phyloP scores from a whole-genome alignment of 164 flowering plant genomes.

The Liriodendron chinense region DNA sequence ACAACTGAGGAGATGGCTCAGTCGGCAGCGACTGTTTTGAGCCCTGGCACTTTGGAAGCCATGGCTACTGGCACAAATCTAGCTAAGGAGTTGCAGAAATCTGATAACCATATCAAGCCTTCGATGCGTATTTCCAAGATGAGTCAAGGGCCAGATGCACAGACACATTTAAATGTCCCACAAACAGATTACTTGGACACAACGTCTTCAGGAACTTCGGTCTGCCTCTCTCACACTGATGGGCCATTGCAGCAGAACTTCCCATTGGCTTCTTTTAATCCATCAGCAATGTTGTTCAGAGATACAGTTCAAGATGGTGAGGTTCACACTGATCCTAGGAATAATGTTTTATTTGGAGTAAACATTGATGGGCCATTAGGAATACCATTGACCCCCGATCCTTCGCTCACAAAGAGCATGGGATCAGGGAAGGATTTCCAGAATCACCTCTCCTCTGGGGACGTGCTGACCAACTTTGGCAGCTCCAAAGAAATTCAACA shows the following conservation, averaged over 20 bases:
- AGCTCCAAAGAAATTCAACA: constrained; percentile 71
- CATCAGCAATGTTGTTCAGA: constrained; percentile 53
- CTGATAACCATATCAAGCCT: constrained; percentile 45
- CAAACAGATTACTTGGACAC: constrained; percentile 82
- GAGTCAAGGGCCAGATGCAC: constrained; percentile 50
- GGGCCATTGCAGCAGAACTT: constrained; percentile 53
- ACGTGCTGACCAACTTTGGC: constrained; percentile 49
- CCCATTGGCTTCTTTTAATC: constrained; percentile 44
- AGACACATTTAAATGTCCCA: constrained; percentile 36
- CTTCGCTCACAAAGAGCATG: constrained; percentile 48
- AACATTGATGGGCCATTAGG: constrained; percentile 51
- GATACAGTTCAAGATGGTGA: constrained; percentile 60
- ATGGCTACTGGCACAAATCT: constrained; percentile 34
- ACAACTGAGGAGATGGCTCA: constrained; percentile 61
- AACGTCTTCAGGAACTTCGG: constrained; percentile 89
- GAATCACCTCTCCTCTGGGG: constrained; percentile 48
- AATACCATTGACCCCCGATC: constrained; percentile 53
- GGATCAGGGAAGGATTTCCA: constrained; percentile 58
- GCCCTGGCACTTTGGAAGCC: constrained; percentile 50
- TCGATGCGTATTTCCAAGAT: constrained; percentile 51
- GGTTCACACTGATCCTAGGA: constrained; percentile 55
- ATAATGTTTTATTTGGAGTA: constrained; percentile 49
- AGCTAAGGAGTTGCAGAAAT: constrained; percentile 52
- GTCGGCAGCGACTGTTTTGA: constrained; percentile 50
- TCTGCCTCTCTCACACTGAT: constrained; percentile 71